Percentiles rank a stretch among this genome's conserved stretches.
These are phyloP conservation scores for Coemansia sp. DNA, from an alignment of 192 early-diverging fungal genomes.

Conservation along the genomic window DNA sequence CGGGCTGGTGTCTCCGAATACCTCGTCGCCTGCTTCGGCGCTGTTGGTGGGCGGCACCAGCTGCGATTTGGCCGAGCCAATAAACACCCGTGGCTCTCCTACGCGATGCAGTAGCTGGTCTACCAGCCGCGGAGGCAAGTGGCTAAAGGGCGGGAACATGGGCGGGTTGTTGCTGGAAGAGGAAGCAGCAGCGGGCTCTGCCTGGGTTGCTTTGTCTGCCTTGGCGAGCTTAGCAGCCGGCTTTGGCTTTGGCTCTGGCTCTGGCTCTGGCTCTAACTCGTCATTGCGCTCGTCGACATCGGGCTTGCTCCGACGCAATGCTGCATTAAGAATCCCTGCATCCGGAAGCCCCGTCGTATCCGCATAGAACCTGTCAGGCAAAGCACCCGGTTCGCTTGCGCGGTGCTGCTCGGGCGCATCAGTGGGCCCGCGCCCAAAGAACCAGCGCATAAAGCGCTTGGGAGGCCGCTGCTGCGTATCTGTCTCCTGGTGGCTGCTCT, in stretches of 20 bases:
- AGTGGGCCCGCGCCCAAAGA: conserved; percentile 21
- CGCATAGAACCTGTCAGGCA: too few relatives aligned
- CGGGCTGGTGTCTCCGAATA: conserved; percentile 27
- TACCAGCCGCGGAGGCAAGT: conserved; percentile 38
- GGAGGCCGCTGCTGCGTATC: neutral
- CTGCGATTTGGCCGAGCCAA: conserved; percentile 35
- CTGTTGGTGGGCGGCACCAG: conserved; percentile 23
- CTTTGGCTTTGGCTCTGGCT: too few relatives aligned
- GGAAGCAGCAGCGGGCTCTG: neutral
- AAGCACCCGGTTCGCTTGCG: neutral
- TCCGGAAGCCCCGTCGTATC: neutral
- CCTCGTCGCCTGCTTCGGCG: neutral
- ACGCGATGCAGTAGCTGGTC: conserved; percentile 47
- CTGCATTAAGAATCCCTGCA: conserved; percentile 4
- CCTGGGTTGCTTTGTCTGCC: neutral
- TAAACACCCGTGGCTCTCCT: conserved; percentile 51
- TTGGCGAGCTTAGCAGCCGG: neutral
- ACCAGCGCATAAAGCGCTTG: conserved; percentile 11
- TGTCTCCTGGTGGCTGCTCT: neutral
- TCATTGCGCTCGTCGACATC: too few relatives aligned
- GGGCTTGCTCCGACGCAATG: neutral
- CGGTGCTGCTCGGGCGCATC: neutral
- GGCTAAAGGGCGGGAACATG: conserved; percentile 56
- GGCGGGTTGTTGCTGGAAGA: conserved; percentile 1
- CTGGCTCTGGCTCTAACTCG: neutral